These are phyloP conservation scores for Teunomyces funiuensis DNA, from an alignment of 805 yeast genomes.

Conservation along the genomic window DNA sequence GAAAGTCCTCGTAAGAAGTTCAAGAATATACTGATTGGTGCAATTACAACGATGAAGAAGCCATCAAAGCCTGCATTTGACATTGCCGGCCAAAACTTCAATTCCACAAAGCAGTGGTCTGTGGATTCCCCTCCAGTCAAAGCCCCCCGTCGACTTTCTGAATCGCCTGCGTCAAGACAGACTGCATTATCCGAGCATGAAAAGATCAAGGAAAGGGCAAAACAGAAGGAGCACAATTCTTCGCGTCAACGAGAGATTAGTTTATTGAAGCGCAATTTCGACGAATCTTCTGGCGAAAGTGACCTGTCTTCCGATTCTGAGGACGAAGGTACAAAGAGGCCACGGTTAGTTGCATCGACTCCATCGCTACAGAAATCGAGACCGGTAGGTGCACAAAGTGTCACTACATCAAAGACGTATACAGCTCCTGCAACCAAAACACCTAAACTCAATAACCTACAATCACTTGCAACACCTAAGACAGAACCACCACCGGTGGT, in stretches of 20 bases:
- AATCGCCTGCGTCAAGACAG: not conserved
- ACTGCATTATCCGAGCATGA: conserved; percentile 9
- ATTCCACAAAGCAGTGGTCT: not conserved
- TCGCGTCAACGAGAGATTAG: conserved; percentile 4
- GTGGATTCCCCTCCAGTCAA: not conserved
- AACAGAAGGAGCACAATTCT: conserved; percentile 6
- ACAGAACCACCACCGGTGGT: conserved; percentile 1
- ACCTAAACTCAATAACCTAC: not conserved
- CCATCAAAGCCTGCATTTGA: conserved; percentile 8
- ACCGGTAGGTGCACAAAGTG: conserved; percentile 8
- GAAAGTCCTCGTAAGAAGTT: not conserved
- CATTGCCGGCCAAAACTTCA: not conserved
- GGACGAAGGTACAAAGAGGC: conserved; percentile 18
- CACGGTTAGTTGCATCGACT: conserved; percentile 15
- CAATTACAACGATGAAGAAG: not conserved
- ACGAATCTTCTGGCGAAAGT: conserved; percentile 19
- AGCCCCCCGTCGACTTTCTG: not conserved
- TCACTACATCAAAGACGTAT: not conserved
- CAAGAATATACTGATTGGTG: not conserved
- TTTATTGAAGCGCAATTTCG: conserved; percentile 11
- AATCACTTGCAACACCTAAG: not conserved
- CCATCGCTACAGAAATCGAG: conserved; percentile 10
- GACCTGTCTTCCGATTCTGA: conserved; percentile 21
- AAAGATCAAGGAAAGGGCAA: conserved; percentile 11
- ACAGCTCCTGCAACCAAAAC: not conserved